These are phyloP conservation scores for Kondoa subrosea DNA, from an alignment of 768 basidiomycete species.

Conservation along the genomic window DNA sequence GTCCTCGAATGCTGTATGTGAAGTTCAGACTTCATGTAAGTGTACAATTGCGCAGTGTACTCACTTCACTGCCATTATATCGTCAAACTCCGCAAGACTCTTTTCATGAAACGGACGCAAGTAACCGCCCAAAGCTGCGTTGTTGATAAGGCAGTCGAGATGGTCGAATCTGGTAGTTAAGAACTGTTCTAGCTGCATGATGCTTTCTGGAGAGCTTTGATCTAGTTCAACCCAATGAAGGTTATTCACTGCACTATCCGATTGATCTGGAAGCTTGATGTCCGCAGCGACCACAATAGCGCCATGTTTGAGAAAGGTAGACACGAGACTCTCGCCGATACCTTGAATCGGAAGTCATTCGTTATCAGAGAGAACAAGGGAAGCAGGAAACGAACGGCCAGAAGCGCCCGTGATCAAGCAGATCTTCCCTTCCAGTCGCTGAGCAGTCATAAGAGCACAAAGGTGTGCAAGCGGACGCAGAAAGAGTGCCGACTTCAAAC, in stretches of 20 bases:
- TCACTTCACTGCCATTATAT: not conserved
- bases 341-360: not conserved
- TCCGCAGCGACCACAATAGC: not conserved
- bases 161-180: not conserved
- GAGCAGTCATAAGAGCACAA: not conserved
- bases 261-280: not conserved
- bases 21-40: not conserved
- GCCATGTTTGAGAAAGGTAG: not conserved
- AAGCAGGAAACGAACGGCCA: not conserved
- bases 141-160: conserved; percentile 11
- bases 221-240: not conserved
- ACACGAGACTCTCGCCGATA: not conserved
- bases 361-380: not conserved
- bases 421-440: not conserved
- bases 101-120: conserved; percentile 10
- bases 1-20: conserved; percentile 8
- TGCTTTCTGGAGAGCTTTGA: not conserved
- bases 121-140: conserved; percentile 4
- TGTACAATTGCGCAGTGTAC: not conserved
- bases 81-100: conserved; percentile 4
- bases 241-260: not conserved
- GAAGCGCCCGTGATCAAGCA: not conserved
- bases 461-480: too few relatives aligned
- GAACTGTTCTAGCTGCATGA: not conserved
- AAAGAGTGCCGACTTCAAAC: too few relatives aligned